Evolutionary conservation across 805 yeast species (phyloP).

Genomic region (Pichia gijzeniarum): DNA sequence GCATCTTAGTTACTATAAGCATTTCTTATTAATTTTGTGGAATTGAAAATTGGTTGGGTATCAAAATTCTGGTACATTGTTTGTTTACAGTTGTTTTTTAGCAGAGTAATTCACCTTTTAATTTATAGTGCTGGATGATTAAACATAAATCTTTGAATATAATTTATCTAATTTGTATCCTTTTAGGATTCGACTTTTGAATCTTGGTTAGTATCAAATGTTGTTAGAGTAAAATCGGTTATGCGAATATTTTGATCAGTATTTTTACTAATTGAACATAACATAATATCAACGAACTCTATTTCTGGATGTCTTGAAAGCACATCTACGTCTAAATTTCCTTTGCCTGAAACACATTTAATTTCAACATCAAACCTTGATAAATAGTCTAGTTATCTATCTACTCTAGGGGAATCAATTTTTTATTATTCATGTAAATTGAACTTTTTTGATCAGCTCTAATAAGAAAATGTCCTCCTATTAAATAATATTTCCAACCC

Average conservation of each 20-base stretch:
- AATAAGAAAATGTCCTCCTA: not conserved
- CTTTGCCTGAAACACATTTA: not conserved
- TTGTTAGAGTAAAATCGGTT: not conserved
- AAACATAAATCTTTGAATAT: too few species aligned
- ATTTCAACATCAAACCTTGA: constrained; percentile 5
- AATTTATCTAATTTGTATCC: not conserved
- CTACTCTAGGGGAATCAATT: constrained; percentile 1
- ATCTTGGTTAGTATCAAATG: not conserved
- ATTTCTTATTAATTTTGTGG: too few species aligned
- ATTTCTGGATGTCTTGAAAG: constrained; percentile 1
- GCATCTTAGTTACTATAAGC: too few species aligned
- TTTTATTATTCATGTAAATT: constrained; percentile 1
- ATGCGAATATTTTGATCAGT: not conserved
- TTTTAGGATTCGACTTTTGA: not conserved
- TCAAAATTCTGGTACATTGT: not conserved
- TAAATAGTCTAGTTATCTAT: constrained; percentile 6
- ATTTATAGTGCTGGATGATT: constrained; percentile 1
- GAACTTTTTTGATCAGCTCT: constrained; percentile 4
- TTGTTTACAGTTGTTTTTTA: not conserved
- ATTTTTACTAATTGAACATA: not conserved
- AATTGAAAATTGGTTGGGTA: too few species aligned
- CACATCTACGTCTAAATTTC: constrained; percentile 5
- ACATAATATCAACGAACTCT: not conserved
- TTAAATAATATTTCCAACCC: not conserved
- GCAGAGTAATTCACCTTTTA: not conserved